Evolutionary conservation across 2,329 filamentous ascomycete genomes (phyloP).

Genomic region (Aureobasidium subglaciale): DNA sequence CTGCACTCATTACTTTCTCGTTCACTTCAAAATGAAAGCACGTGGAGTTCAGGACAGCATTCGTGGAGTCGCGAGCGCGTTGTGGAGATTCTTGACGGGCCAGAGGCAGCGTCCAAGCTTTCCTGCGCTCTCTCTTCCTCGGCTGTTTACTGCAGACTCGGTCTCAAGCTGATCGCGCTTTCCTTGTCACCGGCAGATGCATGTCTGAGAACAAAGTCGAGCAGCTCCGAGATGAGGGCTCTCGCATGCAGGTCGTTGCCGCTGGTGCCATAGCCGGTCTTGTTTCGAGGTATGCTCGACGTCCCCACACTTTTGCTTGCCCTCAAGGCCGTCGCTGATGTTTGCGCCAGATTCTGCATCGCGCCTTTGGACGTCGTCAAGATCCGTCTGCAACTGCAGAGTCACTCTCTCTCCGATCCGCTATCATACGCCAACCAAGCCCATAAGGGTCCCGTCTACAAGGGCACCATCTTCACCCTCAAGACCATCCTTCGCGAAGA

Average conservation of each 20-base stretch:
- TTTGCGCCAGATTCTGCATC: constrained; percentile 66
- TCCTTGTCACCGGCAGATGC: constrained; percentile 33
- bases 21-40: neutral
- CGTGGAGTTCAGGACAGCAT: too few species aligned
- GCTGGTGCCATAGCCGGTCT: constrained; percentile 71
- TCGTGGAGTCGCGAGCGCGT: neutral
- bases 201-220: constrained; percentile 55
- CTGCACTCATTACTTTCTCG: neutral
- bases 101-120: constrained; percentile 1
- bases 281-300: constrained; percentile 62
- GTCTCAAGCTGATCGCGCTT: neutral
- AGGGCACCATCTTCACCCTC: constrained; percentile 69
- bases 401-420: constrained; percentile 74
- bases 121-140: neutral
- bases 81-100: too few species aligned
- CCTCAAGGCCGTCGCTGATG: constrained; percentile 6
- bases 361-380: constrained; percentile 96
- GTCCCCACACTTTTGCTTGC: neutral
- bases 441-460: constrained; percentile 48
- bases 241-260: constrained; percentile 56
- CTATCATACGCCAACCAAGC: constrained; percentile 43
- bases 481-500: constrained; percentile 64
- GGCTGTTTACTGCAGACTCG: constrained; percentile 2
- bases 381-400: constrained; percentile 91
- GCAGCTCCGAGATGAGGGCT: constrained; percentile 66